Percentiles rank a stretch among this genome's conserved stretches.
These are phyloP conservation scores for Euphorbia lathyris DNA, from an alignment of 345 rosid genomes.

Conservation along the genomic window DNA sequence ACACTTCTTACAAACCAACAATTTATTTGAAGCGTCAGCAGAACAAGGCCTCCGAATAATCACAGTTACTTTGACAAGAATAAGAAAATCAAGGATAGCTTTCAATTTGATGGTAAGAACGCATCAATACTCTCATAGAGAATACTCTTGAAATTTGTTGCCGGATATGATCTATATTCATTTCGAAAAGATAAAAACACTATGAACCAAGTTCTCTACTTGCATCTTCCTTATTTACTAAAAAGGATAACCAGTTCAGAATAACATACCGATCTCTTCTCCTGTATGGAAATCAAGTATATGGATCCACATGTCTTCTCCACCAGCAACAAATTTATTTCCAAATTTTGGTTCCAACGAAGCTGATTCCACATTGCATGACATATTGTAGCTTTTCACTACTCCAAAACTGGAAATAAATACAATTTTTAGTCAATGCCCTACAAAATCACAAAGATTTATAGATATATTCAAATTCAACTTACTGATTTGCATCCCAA, in stretches of 20 bases:
- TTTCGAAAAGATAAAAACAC: neutral
- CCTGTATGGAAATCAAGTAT: constrained; percentile 78
- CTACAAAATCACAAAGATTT: neutral
- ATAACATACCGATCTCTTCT: constrained; percentile 57
- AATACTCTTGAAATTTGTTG: neutral
- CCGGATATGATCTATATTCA: neutral
- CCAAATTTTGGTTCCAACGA: constrained; percentile 80
- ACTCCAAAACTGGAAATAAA: constrained; percentile 63
- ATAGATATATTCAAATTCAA: constrained; percentile 11
- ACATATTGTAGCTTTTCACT: constrained; percentile 88
- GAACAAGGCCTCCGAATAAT: neutral
- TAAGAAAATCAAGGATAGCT: too few species aligned
- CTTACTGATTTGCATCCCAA: constrained; percentile 98
- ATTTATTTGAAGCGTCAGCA: neutral
- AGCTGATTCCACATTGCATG: constrained; percentile 75
- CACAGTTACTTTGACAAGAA: neutral
- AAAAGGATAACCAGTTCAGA: neutral
- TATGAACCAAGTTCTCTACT: neutral
- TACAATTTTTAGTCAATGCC: constrained; percentile 12
- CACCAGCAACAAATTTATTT: constrained; percentile 79
- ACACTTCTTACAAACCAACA: neutral
- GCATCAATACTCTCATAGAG: neutral
- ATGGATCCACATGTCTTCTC: constrained; percentile 92
- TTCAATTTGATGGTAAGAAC: neutral
- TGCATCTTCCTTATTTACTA: neutral